Evolutionary conservation across 1,139 yeast species (phyloP).

Genomic region (Blastobotrys elegans): DNA sequence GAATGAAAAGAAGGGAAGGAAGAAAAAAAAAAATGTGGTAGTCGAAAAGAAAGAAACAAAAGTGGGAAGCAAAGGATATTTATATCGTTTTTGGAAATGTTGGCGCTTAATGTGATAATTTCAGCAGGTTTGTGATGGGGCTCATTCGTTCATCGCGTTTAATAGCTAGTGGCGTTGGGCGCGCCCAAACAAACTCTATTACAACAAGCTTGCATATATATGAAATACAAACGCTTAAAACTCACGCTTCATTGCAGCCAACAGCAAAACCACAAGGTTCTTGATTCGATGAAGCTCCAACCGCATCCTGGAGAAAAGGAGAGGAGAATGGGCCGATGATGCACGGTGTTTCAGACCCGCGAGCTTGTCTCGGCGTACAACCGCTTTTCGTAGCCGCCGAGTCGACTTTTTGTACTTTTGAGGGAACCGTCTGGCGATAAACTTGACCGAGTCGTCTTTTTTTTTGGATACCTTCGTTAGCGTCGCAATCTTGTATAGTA

Average conservation of each 20-base stretch:
- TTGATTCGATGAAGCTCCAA: neutral
- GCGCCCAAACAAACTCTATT: too few species aligned
- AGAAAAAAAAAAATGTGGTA: neutral
- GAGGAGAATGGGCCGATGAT: neutral
- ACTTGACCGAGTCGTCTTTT: slow-evolving; percentile 1
- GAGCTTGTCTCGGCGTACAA: slow-evolving; percentile 3
- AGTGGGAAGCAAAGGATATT: slow-evolving; percentile 1
- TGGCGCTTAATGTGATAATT: slow-evolving; percentile 2
- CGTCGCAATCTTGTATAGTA: too few species aligned
- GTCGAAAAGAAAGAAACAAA: slow-evolving; percentile 3
- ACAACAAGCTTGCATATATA: too few species aligned
- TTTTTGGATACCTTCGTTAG: too few species aligned
- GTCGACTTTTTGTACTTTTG: neutral
- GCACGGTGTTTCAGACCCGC: neutral
- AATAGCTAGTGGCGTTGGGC: too few species aligned
- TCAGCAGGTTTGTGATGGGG: neutral
- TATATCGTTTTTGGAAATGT: neutral
- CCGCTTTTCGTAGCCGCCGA: neutral
- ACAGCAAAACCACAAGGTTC: neutral
- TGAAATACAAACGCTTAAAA: neutral
- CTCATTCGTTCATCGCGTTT: neutral
- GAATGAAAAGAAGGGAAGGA: neutral
- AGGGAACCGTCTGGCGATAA: slow-evolving; percentile 1
- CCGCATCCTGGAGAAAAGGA: neutral
- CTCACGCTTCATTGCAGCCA: neutral